Evolutionary conservation across 2,329 filamentous ascomycete genomes (phyloP).

Genomic region (Graphilbum fragrans): DNA sequence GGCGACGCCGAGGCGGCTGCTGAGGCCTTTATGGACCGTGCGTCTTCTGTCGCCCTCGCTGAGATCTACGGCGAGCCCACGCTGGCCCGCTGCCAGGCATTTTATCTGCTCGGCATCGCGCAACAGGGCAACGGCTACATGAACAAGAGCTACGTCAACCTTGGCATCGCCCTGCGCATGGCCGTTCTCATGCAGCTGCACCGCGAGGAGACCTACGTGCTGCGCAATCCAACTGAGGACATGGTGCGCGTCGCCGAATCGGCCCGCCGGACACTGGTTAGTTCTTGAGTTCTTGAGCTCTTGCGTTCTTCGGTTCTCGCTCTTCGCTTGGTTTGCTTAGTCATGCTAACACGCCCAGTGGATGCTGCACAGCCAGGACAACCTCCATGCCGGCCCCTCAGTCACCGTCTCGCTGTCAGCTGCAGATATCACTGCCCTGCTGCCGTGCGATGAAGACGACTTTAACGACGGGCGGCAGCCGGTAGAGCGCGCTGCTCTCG

Average conservation of each 20-base stretch:
- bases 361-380: slow-evolving; percentile 30
- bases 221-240: slow-evolving; percentile 28
- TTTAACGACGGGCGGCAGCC: slow-evolving; percentile 37
- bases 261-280: slow-evolving; percentile 42
- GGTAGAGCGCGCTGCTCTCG: slow-evolving; percentile 36
- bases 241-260: slow-evolving; percentile 38
- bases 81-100: slow-evolving; percentile 43
- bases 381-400: slow-evolving; percentile 38
- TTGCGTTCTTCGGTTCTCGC: not conserved
- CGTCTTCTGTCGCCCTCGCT: slow-evolving; percentile 30
- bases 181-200: slow-evolving; percentile 42
- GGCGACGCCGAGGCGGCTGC: slow-evolving; percentile 38
- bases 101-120: slow-evolving; percentile 45
- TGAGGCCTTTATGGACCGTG: slow-evolving; percentile 40
- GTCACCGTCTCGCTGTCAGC: slow-evolving; percentile 38
- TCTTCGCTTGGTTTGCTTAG: not conserved
- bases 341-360: too few species aligned
- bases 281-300: slow-evolving; percentile 7
- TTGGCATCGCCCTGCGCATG: slow-evolving; percentile 44
- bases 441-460: slow-evolving; percentile 39
- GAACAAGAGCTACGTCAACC: slow-evolving; percentile 43
- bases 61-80: slow-evolving; percentile 41
- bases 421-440: slow-evolving; percentile 39
- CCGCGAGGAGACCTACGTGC: slow-evolving; percentile 39
- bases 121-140: slow-evolving; percentile 43